Percentiles rank a stretch among this genome's conserved stretches.
phyloP scores from a whole-genome alignment of 345 rosid genomes.

The Eucalyptus urophylla region DNA sequence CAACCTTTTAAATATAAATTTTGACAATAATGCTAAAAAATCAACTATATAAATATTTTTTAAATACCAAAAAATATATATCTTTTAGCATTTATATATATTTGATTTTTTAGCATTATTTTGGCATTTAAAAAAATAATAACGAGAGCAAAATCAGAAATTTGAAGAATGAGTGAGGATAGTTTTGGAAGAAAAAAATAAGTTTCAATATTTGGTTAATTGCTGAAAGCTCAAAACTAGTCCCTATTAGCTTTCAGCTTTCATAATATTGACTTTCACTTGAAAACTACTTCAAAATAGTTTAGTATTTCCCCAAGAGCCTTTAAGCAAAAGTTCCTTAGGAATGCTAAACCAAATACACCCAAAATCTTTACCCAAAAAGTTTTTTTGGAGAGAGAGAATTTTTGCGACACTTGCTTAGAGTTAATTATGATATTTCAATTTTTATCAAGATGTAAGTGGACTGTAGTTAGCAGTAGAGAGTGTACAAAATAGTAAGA shows the following conservation, averaged over 20 bases:
- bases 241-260: accelerated
- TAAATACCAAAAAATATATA: too few species aligned
- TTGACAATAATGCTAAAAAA: too few species aligned
- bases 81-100: too few species aligned
- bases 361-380: background rate
- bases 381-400: background rate
- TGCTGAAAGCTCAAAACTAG: accelerated
- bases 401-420: background rate
- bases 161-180: accelerated
- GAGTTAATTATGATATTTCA: background rate
- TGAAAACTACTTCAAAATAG: accelerated
- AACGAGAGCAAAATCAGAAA: too few species aligned
- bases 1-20: too few species aligned
- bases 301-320: accelerated
- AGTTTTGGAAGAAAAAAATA: too few species aligned
- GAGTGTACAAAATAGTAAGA: background rate
- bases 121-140: too few species aligned
- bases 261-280: accelerated
- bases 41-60: too few species aligned
- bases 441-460: background rate
- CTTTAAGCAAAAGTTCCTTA: accelerated
- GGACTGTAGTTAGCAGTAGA: background rate
- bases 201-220: accelerated
- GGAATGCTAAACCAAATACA: accelerated
- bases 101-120: too few species aligned